A percentile compares a stretch with the other conserved stretches of the same genome.
Conservation (phyloP, 768 basidiomycete species). For the Paxillus involutus region DNA sequence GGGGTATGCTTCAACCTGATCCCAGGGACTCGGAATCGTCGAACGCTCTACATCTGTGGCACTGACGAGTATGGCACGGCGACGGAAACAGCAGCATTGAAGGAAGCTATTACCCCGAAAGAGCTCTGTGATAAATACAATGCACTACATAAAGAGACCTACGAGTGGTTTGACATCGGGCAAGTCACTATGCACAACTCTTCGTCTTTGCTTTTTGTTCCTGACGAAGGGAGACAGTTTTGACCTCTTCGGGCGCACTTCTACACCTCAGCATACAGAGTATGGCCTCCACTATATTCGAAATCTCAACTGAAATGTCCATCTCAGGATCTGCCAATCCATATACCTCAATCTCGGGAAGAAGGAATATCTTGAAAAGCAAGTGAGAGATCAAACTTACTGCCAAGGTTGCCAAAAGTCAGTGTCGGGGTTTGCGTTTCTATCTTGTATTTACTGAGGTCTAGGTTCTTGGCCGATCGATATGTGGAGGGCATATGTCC, state of each 20-base stretch:
- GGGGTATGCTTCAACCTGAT: slow-evolving; percentile 1
- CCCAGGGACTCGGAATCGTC: slow-evolving; percentile 71
- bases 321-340: slow-evolving; percentile 79
- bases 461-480: slow-evolving; percentile 91
- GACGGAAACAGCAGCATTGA: slow-evolving; percentile 94
- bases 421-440: slow-evolving; percentile 13
- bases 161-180: slow-evolving; percentile 98
- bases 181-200: slow-evolving; percentile 29
- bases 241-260: slow-evolving; percentile 95
- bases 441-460: slow-evolving; percentile 8
- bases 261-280: slow-evolving; percentile 88
- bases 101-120: slow-evolving; percentile 77
- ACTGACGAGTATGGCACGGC: slow-evolving; percentile 99
- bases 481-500: slow-evolving; percentile 99
- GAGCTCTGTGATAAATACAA: slow-evolving; percentile 92
- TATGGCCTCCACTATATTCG: slow-evolving; percentile 33
- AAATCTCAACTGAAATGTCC: background rate
- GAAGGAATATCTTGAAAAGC: slow-evolving; percentile 74
- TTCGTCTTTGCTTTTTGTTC: background rate
- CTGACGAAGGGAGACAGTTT: slow-evolving; percentile 51
- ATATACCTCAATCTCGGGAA: slow-evolving; percentile 84
- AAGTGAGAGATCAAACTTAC: slow-evolving; percentile 90
- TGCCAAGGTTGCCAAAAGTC: slow-evolving; percentile 90
- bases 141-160: slow-evolving; percentile 85
- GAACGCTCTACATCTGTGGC: slow-evolving; percentile 93